Base-by-base conservation (phyloP, 2,329 filamentous ascomycete genomes). In the Neoarthrinium moseri region DNA sequence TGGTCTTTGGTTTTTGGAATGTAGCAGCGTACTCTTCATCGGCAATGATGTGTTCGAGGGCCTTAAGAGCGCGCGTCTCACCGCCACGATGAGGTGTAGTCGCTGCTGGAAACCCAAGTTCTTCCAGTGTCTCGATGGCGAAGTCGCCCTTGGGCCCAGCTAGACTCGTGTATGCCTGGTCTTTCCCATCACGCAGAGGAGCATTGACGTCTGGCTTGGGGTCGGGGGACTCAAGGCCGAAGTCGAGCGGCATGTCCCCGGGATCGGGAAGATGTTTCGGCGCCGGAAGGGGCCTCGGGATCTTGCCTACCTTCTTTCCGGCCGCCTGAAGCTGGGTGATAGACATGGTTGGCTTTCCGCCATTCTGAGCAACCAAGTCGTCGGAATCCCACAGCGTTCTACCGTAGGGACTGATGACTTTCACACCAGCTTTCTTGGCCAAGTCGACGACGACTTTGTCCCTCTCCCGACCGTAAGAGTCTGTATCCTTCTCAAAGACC, bases 401-500 rank as follows among this genome's bases (percentile, higher is more conserved):
- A 1, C 87, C 87, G 20, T 71, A 74, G 40, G 70, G 75, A 10
- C 78, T 66, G n/a, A 91, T 69, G 17, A 91, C 83, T 56, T 86
- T 61, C 1, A 91, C 83, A 1, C 86, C 86, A 0, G 83, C 81
- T 36, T 80, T 67, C 52, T 76, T 69, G 4, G 86, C 86, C n/a
- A 83, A 65, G 13, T 73, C 63, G 26, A 74, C 65, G 10, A 91
- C 75, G 15, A 70, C 66, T 2, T 71, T 72, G 62, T 91, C 87
- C 40, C 87, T 68, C 32, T 81, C 75, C 13, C 78, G 73, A 4
- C 73, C 86, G 65, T 91, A 91, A 1, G 83, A 73, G 68, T 91
- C 87, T 0, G 86, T 89, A 56, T 91, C 87, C 57, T 85, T 87
- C 61, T 91, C 87, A 55, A 90, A 91, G 0, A 90, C 86, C 5